Base-by-base conservation (phyloP, 164 flowering plant species). In the Sextonia rubra region DNA sequence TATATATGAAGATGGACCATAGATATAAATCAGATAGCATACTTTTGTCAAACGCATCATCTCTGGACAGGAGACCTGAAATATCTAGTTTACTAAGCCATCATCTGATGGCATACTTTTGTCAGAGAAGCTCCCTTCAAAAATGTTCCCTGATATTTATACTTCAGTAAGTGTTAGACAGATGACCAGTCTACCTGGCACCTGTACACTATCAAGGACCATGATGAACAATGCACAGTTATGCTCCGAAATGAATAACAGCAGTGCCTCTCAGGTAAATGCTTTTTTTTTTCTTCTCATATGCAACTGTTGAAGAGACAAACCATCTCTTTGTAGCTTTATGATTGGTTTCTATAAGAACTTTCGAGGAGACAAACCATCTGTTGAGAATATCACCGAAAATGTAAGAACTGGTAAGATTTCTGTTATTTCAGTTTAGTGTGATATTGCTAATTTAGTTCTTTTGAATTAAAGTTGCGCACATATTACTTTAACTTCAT, bases 211-310 rank as follows among this genome's bases (percentile, higher is more conserved):
- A 68, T 52, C 79, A n/a, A 67, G 68, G 66, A 26, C 58, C 69
- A 76, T 66, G 27, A 74, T 30, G n/a, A 70, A 55, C 58, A 47
- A 64, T 71, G 73, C 24, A 12, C 71, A 67, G 37, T 70, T 70
- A 37, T 74, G 60, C 56, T 64, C 71, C 37, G 81, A 77, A 74
- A 44, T 69, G 26, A 76, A 79, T 69, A 60, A 75, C 69, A 61
- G 49, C 24, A 52, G 60, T 48, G 20, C 71, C 47, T 58, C 67
- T 29, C 76, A 24, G 85, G 87, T 87, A 84, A 49, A 30, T 29
- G 26, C n/a, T n/a, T n/a, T n/a, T n/a, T 18, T 70, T n/a, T 20
- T 62, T 27, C 15, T 62, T 27, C 65, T 25, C 25, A 8, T 9
- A 15, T 62, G 65, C 8, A 22, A 15, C 14, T 56, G 15, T 14